Evolutionary conservation across 371 early-diverging fungal genomes (phyloP), one percentile per base, ranked within the genome.

Genomic region (Mucor plumbeus): DNA sequence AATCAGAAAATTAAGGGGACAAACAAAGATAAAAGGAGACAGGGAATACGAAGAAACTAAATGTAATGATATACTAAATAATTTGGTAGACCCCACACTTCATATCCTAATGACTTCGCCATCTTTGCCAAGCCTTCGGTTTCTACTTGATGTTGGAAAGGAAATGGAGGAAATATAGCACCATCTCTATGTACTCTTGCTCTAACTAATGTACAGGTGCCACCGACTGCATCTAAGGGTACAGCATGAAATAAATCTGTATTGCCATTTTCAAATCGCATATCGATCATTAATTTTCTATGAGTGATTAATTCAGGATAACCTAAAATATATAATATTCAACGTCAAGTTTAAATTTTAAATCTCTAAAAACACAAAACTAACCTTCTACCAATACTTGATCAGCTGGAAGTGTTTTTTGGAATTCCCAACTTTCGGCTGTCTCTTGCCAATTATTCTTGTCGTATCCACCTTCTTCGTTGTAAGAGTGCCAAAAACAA

Each of bases 121-220:
- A 90, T 85, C 63, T 88, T 89, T 19, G 90, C 91, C 71, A 92
- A 79, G 0, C 92, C 92, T 78, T 91, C 92, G 9, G 91, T 91
- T 67, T 92, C 91, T 13, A 91, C 81, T 60, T 83, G 79, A 59
- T 83, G 81, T 41, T 80, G 77, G 60, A 73, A 83, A 15, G 73
- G 65, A 55, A 71, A 83, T 7, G 83, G 69, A n/a, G 83, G 83
- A 57, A 83, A 83, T 34, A 78, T 79, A 55, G 88, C 85, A 7
- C 91, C 91, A 40, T 83, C 81, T 9, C 90, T 86, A 72, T 90
- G 90, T 6, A 92, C 89, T 41, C 79, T 74, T n/a, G 90, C 88
- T 64, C 85, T 87, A 41, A 91, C 88, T 17, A 83, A 68, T 15
- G 83, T 83, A 55, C 80, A 80, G 11, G 83, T 83, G 7, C 79